Evolutionary conservation across 352 stramenopile species (phyloP), one percentile per base, ranked within the genome.

Genomic region (Globisporangium recalcitrans): DNA sequence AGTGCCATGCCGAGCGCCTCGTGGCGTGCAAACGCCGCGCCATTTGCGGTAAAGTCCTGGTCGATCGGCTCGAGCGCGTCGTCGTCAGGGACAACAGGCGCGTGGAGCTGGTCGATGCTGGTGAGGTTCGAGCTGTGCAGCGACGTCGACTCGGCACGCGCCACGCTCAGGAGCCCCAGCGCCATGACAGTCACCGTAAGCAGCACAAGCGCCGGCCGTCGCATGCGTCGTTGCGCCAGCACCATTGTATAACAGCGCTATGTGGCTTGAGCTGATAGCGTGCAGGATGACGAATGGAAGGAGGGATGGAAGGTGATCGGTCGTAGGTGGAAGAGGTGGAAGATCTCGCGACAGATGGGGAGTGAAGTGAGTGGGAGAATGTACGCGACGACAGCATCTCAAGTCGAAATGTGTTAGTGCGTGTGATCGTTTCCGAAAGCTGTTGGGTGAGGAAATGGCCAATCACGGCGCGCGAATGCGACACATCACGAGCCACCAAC

Each of bases 1-100:
- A 88, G 52, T 9, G 56, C 58, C 55, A 91, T 80, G 32, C 78
- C 85, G 2, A 80, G 60, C 21, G 75, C 57, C 60, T 93, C 72
- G 40, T 60, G 58, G 51, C 74, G 52, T 21, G 76, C 76, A 60
- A 81, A 78, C 24, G 70, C 53, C 10, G 78, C 53, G 21, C 66
- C 62, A 46, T 73, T 68, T 32, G 63, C 57, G 0, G 57, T 63
- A 4, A 61, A 57, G 32, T 72, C 54, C n/a, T 19, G n/a, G 10
- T 10, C 42, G 7, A 49, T 24, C 9, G n/a, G 7, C 1, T 52
- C n/a, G 14, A 53, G 47, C 47, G 4, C 44, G 10, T 7, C 21
- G 8, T 13, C 31, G 1, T 40, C 34, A 40, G 34, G 34, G 2
- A 31, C 27, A 16, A 5, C 34, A 16, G 34, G 34, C 34, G 34